Percentiles rank a stretch among this genome's conserved stretches.
phyloP scores from a whole-genome alignment of 1,139 yeast species.

The Pichia sp. region DNA sequence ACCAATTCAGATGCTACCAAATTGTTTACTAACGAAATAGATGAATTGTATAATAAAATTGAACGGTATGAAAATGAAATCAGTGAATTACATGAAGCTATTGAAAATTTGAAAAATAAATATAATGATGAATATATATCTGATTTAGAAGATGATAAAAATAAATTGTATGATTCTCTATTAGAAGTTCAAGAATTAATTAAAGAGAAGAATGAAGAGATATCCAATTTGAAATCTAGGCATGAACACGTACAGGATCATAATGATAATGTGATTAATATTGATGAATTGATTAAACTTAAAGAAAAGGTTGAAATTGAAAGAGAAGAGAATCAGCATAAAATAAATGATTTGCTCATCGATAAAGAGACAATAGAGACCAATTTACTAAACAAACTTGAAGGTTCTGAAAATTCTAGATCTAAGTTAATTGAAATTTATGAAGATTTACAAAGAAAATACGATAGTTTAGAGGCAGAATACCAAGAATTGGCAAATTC shows the following conservation, averaged over 20 bases:
- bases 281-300: slow-evolving; percentile 12
- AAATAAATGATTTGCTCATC: slow-evolving; percentile 3
- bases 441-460: slow-evolving; percentile 13
- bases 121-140: slow-evolving; percentile 9
- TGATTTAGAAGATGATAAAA: slow-evolving; percentile 14
- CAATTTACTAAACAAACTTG: slow-evolving; percentile 16
- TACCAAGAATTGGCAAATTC: slow-evolving; percentile 6
- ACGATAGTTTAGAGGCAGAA: slow-evolving; percentile 1
- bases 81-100: not conserved
- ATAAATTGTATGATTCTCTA: slow-evolving; percentile 10
- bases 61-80: slow-evolving; percentile 9
- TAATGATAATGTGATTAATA: slow-evolving; percentile 1
- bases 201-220: slow-evolving; percentile 6
- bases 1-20: slow-evolving; percentile 4
- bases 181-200: slow-evolving; percentile 1
- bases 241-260: not conserved
- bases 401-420: slow-evolving; percentile 21
- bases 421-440: slow-evolving; percentile 21
- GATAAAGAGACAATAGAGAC: slow-evolving; percentile 8
- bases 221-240: slow-evolving; percentile 4
- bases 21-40: slow-evolving; percentile 12
- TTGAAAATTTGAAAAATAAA: slow-evolving; percentile 3
- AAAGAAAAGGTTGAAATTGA: slow-evolving; percentile 10
- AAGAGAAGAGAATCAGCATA: slow-evolving; percentile 1
- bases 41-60: slow-evolving; percentile 9